Conservation (phyloP, 2,329 filamentous ascomycete species). For the Fusarium armeniacum region DNA sequence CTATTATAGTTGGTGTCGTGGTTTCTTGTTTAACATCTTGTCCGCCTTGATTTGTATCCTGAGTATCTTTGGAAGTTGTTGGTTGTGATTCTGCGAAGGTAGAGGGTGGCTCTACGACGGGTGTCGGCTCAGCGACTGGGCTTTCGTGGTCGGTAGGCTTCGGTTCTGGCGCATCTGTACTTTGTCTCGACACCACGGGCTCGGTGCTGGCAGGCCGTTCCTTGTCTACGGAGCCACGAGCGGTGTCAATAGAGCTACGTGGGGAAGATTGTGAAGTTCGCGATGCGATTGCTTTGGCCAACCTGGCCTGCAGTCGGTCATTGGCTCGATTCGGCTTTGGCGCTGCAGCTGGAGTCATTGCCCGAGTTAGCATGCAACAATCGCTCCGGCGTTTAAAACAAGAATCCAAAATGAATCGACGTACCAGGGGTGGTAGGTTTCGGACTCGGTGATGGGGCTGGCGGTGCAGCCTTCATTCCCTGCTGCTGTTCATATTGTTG, state of each 20-base stretch:
- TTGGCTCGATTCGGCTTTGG: constrained; percentile 78
- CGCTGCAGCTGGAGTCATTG: constrained; percentile 58
- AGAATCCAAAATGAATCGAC: not conserved
- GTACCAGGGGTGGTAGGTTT: constrained; percentile 29
- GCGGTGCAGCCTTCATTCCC: constrained; percentile 38
- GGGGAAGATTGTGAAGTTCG: constrained; percentile 64
- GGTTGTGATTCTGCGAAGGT: constrained; percentile 1
- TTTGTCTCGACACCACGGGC: constrained; percentile 27
- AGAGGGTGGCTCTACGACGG: constrained; percentile 7
- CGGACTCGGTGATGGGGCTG: constrained; percentile 53
- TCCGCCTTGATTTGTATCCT: constrained; percentile 10
- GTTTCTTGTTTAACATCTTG: constrained; percentile 5
- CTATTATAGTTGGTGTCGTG: constrained; percentile 22
- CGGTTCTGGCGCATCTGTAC: constrained; percentile 24
- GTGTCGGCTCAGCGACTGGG: constrained; percentile 12
- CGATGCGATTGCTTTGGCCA: constrained; percentile 88
- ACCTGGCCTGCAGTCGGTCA: constrained; percentile 87
- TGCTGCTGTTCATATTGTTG: constrained; percentile 40
- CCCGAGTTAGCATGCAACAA: constrained; percentile 14
- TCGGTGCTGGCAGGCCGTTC: constrained; percentile 41
- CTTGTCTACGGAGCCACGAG: constrained; percentile 51
- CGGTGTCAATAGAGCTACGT: constrained; percentile 56
- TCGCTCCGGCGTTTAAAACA: not conserved
- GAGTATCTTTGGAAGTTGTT: constrained; percentile 1
- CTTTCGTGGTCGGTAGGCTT: constrained; percentile 29